Conservation (phyloP, 768 basidiomycete species). For the Agrocybe praecox region DNA sequence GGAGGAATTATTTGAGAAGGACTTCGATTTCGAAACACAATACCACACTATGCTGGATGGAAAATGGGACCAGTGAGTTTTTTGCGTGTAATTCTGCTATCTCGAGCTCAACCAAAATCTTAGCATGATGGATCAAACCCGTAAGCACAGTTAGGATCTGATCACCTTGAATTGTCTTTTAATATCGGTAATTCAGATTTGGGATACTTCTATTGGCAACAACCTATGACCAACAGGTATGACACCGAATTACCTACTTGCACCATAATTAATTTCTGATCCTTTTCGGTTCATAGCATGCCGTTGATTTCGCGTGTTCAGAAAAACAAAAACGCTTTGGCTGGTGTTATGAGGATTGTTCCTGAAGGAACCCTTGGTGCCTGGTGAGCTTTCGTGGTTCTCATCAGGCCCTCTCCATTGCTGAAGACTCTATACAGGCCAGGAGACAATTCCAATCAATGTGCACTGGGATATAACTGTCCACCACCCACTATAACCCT, state of each 20-base stretch:
- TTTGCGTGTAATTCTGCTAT: neutral
- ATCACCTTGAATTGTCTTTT: neutral
- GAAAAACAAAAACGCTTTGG: slow-evolving; percentile 53
- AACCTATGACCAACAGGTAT: slow-evolving; percentile 65
- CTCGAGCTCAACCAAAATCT: neutral
- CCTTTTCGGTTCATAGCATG: slow-evolving; percentile 38
- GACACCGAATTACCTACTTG: slow-evolving; percentile 12
- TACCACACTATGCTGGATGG: slow-evolving; percentile 64
- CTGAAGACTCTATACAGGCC: slow-evolving; percentile 42
- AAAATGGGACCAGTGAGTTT: slow-evolving; percentile 65
- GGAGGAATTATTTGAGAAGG: slow-evolving; percentile 57
- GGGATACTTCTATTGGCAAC: slow-evolving; percentile 73
- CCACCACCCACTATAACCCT: slow-evolving; percentile 50
- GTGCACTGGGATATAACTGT: slow-evolving; percentile 49
- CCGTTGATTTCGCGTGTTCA: slow-evolving; percentile 54
- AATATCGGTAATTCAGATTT: slow-evolving; percentile 34
- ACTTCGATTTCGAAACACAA: slow-evolving; percentile 59
- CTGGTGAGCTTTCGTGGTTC: slow-evolving; percentile 44
- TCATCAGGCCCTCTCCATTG: neutral
- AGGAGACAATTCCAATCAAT: slow-evolving; percentile 66
- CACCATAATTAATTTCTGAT: neutral
- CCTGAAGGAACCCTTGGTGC: slow-evolving; percentile 63
- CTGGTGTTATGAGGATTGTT: slow-evolving; percentile 66
- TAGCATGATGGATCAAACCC: slow-evolving; percentile 77
- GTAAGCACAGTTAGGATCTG: slow-evolving; percentile 22